These are phyloP conservation scores for Breynia disticha DNA, from an alignment of 441 rosid species.

Conservation along the genomic window DNA sequence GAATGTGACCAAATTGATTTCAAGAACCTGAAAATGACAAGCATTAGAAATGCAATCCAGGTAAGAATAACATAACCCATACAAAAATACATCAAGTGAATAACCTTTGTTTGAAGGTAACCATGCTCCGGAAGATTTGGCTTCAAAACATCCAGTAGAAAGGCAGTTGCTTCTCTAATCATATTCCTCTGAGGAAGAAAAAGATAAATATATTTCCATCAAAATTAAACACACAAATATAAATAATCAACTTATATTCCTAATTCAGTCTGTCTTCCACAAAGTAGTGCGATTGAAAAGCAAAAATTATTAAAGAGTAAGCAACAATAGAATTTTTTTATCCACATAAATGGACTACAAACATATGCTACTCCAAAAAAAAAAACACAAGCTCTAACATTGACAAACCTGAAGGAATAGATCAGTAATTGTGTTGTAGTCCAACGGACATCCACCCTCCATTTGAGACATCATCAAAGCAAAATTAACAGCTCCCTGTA, in stretches of 20 bases:
- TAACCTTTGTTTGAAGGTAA: slow-evolving; percentile 91
- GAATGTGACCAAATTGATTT: slow-evolving; percentile 94
- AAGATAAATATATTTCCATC: not conserved
- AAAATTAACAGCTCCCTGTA: slow-evolving; percentile 98
- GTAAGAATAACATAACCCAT: not conserved
- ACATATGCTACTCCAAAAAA: not conserved
- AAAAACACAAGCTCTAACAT: not conserved
- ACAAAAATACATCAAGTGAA: slow-evolving; percentile 7
- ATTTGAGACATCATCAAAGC: slow-evolving; percentile 99
- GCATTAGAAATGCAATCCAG: not conserved
- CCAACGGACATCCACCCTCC: slow-evolving; percentile 99
- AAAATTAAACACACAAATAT: not conserved
- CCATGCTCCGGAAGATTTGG: slow-evolving; percentile 95
- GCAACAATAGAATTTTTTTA: too few species aligned
- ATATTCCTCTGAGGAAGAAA: slow-evolving; percentile 63
- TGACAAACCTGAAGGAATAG: slow-evolving; percentile 89
- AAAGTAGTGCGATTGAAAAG: not conserved
- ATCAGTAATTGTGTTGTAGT: slow-evolving; percentile 96
- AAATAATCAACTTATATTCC: not conserved
- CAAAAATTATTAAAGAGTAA: too few species aligned
- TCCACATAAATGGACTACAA: too few species aligned
- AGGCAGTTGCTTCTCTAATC: slow-evolving; percentile 99
- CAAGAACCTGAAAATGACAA: slow-evolving; percentile 58
- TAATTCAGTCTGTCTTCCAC: not conserved
- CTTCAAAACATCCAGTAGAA: slow-evolving; percentile 96